Conservation (phyloP, 2,329 filamentous ascomycete species). For the Colletotrichum abscissum region DNA sequence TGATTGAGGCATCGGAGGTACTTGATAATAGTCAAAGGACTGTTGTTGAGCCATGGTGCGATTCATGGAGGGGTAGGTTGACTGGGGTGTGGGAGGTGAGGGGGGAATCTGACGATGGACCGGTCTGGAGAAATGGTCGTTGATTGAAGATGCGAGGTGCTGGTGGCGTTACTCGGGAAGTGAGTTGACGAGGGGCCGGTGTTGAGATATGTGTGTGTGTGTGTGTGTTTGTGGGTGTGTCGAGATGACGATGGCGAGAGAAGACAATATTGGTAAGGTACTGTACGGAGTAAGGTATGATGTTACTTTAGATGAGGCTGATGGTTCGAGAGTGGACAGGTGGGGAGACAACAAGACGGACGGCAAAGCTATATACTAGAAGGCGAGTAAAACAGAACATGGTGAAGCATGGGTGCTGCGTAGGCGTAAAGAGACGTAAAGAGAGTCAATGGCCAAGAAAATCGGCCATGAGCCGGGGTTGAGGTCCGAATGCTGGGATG, state of each 20-base stretch:
- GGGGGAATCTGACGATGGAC: neutral
- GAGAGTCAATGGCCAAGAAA: neutral
- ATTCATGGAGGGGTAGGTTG: conserved; percentile 20
- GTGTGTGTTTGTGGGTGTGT: neutral
- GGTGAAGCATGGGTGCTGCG: neutral
- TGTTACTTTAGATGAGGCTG: conserved; percentile 27
- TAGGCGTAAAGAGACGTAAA: too few relatives aligned
- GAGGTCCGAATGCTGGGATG: conserved; percentile 3
- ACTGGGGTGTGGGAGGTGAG: neutral
- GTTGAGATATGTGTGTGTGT: neutral
- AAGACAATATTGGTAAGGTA: neutral
- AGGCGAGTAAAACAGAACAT: neutral
- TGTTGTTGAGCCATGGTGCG: conserved; percentile 32
- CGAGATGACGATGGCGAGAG: conserved; percentile 25
- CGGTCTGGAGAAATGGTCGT: neutral
- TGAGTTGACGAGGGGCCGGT: neutral
- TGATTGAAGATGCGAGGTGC: neutral
- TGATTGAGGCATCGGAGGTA: conserved; percentile 31
- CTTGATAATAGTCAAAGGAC: conserved; percentile 32
- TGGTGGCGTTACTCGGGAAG: conserved; percentile 26
- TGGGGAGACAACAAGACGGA: conserved; percentile 28
- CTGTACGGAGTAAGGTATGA: neutral
- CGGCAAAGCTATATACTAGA: conserved; percentile 32
- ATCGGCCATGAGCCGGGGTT: neutral
- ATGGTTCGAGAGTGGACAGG: conserved; percentile 28